Base-by-base conservation (phyloP, 345 rosid species). In the Microthlaspi erraticum region DNA sequence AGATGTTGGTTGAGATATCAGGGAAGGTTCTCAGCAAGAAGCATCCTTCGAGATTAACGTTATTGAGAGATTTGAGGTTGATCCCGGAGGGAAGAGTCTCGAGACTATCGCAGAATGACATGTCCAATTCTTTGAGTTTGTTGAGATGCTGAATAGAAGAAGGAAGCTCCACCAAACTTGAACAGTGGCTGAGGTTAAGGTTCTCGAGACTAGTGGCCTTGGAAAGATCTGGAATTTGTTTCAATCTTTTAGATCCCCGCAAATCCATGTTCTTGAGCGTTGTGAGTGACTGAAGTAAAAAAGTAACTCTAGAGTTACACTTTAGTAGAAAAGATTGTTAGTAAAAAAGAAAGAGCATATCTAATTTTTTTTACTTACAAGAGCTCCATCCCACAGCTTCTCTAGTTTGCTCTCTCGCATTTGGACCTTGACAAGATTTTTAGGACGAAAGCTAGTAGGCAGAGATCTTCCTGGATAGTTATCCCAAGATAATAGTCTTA, bases 381-480 rank as follows among this genome's bases (percentile, higher is more conserved):
- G 20, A 50, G 26, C 55, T 50, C 55, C 55, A 5, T 50, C 16
- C 55, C 55, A 50, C 33, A 50, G 5, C 34, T 26, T 50, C 34
- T 50, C 55, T 23, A 50, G 55, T 6, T 50, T 23, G 55, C 55
- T 50, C 10, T 23, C 18, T 8, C 9, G 34, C 55, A 50, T 50
- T 23, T 23, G 9, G 7, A 50, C 16, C 55, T 50, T 50, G 16
- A 50, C 55, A 33, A 50, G 55, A 3, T 31, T 50, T 1, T 50
- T 33, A 5, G 55, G 20, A 50, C 55, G 8, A 19, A 67, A 46
- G 0, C 17, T 60, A 44, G 62, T 36, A 23, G 80, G 77, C 57
- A 79, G 10, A 19, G 49, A 44, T 5, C 18, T 51, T 10, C 31
- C 8, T 4, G 82, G 78, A 20, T 13, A 79, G 5, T 46, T 10